Evolutionary conservation across 2,329 filamentous ascomycete species (phyloP).

Genomic region (Gaeumannomyces sp.): DNA sequence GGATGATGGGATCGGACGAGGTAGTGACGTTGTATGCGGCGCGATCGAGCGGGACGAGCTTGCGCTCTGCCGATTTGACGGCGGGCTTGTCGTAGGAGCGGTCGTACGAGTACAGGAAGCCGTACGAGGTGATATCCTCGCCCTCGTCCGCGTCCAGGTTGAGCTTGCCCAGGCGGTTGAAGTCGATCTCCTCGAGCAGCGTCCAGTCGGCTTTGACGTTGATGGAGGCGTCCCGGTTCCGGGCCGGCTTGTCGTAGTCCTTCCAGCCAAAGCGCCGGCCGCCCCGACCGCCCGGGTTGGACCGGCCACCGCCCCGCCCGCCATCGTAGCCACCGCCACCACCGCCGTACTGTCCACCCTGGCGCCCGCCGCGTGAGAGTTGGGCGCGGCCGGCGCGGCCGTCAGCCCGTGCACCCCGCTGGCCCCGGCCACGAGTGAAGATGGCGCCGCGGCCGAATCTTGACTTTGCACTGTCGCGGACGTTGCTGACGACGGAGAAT

Average conservation of each 20-base stretch:
- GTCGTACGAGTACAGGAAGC: slow-evolving; percentile 98
- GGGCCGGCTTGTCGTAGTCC: slow-evolving; percentile 95
- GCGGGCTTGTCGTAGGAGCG: slow-evolving; percentile 89
- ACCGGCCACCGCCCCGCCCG: slow-evolving; percentile 49
- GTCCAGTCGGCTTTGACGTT: slow-evolving; percentile 95
- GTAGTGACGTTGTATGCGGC: slow-evolving; percentile 98
- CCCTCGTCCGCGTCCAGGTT: slow-evolving; percentile 93
- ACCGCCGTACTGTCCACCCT: slow-evolving; percentile 54
- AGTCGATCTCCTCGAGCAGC: slow-evolving; percentile 97
- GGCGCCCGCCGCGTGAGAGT: slow-evolving; percentile 67
- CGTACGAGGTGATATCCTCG: slow-evolving; percentile 91
- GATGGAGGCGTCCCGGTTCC: slow-evolving; percentile 92
- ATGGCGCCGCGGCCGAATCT: slow-evolving; percentile 86
- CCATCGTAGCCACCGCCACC: slow-evolving; percentile 59
- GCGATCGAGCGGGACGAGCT: slow-evolving; percentile 82
- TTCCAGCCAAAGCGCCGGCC: slow-evolving; percentile 95
- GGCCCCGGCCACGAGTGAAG: slow-evolving; percentile 83
- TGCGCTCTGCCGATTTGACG: slow-evolving; percentile 82
- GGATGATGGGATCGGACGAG: slow-evolving; percentile 90
- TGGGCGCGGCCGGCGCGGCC: slow-evolving; percentile 53
- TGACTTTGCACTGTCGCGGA: slow-evolving; percentile 75
- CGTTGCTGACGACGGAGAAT: slow-evolving; percentile 97
- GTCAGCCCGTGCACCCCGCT: slow-evolving; percentile 60
- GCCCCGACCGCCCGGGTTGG: slow-evolving; percentile 62
- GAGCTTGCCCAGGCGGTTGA: slow-evolving; percentile 88